These are phyloP conservation scores for Asterophora parasitica DNA, from an alignment of 768 basidiomycete species.

Conservation along the genomic window DNA sequence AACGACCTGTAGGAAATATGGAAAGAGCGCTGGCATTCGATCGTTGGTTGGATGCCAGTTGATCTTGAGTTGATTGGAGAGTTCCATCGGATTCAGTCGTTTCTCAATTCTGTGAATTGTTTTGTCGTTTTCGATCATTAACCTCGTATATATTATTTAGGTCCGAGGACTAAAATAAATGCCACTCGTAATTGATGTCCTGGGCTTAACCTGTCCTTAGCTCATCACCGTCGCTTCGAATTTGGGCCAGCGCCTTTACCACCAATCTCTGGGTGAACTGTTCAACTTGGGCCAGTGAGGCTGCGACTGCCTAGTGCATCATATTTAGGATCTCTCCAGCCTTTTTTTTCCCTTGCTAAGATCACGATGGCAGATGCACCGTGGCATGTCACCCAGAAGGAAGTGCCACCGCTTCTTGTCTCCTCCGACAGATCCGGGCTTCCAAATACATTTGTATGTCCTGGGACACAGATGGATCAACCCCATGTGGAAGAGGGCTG, in stretches of 20 bases:
- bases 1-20: constrained; percentile 5
- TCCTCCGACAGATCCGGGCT: constrained; percentile 21
- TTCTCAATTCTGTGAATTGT: neutral
- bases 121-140: neutral
- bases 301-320: neutral
- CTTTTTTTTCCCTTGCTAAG: constrained; percentile 3
- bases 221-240: constrained; percentile 7
- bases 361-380: constrained; percentile 5
- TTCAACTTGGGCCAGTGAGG: neutral
- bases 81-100: too few relatives aligned
- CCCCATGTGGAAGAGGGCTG: constrained; percentile 16
- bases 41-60: constrained; percentile 4
- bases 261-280: neutral
- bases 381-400: neutral
- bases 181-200: constrained; percentile 11
- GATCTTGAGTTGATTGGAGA: neutral
- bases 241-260: constrained; percentile 5
- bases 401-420: constrained; percentile 5
- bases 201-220: constrained; percentile 12
- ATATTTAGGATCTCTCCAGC: neutral
- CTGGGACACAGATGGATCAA: constrained; percentile 12
- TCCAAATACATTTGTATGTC: constrained; percentile 8
- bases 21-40: neutral
- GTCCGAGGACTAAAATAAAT: constrained; percentile 13
- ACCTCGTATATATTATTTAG: constrained; percentile 1